A percentile compares a stretch with the other conserved stretches of the same genome.
These are phyloP conservation scores for Dioscorea cayenensis DNA, from an alignment of 116 monocot genomes.

Conservation along the genomic window DNA sequence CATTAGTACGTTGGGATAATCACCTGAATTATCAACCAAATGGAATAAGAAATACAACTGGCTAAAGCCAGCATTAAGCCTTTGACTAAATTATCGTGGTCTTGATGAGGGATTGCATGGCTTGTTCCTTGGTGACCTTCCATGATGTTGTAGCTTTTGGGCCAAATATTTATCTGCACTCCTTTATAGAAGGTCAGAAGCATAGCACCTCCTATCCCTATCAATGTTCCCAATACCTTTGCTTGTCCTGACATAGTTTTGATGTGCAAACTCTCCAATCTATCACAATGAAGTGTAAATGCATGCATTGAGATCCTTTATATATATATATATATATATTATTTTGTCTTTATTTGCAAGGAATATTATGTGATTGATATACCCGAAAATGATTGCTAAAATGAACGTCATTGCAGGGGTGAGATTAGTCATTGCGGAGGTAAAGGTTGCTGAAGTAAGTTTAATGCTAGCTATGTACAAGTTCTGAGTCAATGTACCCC, in stretches of 20 bases:
- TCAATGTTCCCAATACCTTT: constrained; percentile 26
- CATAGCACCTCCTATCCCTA: constrained; percentile 40
- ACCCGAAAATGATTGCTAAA: constrained; percentile 21
- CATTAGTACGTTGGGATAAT: background rate
- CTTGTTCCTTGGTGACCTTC: background rate
- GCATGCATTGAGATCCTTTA: background rate
- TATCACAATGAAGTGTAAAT: background rate
- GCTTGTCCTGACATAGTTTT: constrained; percentile 15
- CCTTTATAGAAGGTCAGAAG: constrained; percentile 46
- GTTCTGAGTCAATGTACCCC: constrained; percentile 15
- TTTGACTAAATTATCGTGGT: background rate
- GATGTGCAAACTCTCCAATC: constrained; percentile 25
- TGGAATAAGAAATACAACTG: background rate
- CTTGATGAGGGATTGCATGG: background rate
- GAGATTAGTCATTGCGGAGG: constrained; percentile 18
- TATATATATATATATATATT: background rate
- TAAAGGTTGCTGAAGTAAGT: constrained; percentile 20
- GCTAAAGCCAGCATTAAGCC: background rate
- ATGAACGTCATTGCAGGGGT: constrained; percentile 20
- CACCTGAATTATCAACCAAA: constrained; percentile 10
- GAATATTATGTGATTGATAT: background rate
- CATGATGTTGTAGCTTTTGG: constrained; percentile 14
- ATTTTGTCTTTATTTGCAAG: background rate
- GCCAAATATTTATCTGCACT: constrained; percentile 13
- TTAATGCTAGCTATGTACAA: constrained; percentile 14